Evolutionary conservation across 2,329 filamentous ascomycete genomes (phyloP), one percentile per base, ranked within the genome.

Genomic region (Penicillium occitanis): DNA sequence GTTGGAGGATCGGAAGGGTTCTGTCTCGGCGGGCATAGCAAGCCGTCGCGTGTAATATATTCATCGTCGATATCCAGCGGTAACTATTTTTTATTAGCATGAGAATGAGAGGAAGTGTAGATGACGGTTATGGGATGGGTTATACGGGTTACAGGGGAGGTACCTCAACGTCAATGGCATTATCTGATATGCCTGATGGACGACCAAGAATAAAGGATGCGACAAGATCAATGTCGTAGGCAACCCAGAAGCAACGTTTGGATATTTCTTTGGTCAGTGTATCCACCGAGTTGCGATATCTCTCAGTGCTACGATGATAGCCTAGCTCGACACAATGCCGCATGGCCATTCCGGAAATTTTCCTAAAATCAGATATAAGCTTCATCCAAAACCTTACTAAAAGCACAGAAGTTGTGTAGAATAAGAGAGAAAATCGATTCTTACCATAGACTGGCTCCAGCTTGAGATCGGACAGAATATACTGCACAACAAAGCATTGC

Each of bases 311-410:
- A 46, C 75, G 71, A 65, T 77, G 75, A 59, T 76, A 77, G n/a
- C 74, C 76, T 33, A 77, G 73, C 61, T 76, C 74, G n/a, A 77
- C 70, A 53, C 74, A 77, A 50, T 76, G 74, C 2, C 76, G 71
- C 7, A 77, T 70, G n/a, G 74, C 74, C 70, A 76, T 70, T 3
- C 75, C 76, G 13, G 74, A 76, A 8, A 77, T 66, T 65, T 75
- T 77, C 75, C 62, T 64, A 37, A 7, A 28, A 35, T 55, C 61
- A 63, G 37, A 55, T 40, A 57, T 63, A 14, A 63, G 61, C 17
- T 63, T 42, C 30, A 35, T 33, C 7, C 22, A 55, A 30, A 4
- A 19, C 13, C 2, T 5, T 30, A 13, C 44, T 53, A 25, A 14
- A 5, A 3, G 53, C 2, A 59, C 19, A 30, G 8, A 46, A 22